phyloP scores from a whole-genome alignment of 1,284 basidiomycete species.

The Ceratobasidium sp. region DNA sequence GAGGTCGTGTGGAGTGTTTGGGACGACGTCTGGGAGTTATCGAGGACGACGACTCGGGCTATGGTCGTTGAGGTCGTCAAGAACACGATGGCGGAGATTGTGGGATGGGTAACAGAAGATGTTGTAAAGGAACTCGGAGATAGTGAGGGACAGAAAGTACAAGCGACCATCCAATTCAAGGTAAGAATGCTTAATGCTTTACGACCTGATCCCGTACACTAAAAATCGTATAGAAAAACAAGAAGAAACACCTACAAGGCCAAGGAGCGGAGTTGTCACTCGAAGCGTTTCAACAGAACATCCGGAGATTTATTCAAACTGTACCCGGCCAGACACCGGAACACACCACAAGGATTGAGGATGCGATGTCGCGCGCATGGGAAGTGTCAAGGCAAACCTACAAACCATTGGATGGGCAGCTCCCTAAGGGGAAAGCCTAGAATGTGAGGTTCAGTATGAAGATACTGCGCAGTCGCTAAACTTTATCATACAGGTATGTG shows the following conservation, averaged over 20 bases:
- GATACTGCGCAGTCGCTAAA: not conserved
- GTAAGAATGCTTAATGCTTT: not conserved
- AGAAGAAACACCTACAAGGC: not conserved
- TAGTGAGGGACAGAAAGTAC: conserved; percentile 4
- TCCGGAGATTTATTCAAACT: conserved; percentile 25
- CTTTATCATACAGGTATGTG: not conserved
- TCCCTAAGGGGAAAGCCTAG: not conserved
- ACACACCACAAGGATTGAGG: conserved; percentile 8
- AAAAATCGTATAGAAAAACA: not conserved
- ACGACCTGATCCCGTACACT: not conserved
- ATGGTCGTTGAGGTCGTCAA: conserved; percentile 16
- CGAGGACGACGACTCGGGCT: not conserved
- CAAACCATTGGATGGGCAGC: not conserved
- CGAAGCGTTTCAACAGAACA: conserved; percentile 24
- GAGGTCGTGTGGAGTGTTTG: conserved; percentile 26
- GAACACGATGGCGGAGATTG: conserved; percentile 4
- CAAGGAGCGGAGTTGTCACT: conserved; percentile 19
- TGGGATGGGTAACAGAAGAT: conserved; percentile 13
- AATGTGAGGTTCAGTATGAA: too few relatives aligned
- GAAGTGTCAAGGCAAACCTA: conserved; percentile 18
- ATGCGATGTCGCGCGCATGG: conserved; percentile 27
- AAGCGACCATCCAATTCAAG: conserved; percentile 25
- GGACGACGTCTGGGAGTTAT: conserved; percentile 19
- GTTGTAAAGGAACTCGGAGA: conserved; percentile 29
- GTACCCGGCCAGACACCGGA: conserved; percentile 25